phyloP scores from a whole-genome alignment of 805 yeast genomes.

The Wickerhamiella vanderwaltii region DNA sequence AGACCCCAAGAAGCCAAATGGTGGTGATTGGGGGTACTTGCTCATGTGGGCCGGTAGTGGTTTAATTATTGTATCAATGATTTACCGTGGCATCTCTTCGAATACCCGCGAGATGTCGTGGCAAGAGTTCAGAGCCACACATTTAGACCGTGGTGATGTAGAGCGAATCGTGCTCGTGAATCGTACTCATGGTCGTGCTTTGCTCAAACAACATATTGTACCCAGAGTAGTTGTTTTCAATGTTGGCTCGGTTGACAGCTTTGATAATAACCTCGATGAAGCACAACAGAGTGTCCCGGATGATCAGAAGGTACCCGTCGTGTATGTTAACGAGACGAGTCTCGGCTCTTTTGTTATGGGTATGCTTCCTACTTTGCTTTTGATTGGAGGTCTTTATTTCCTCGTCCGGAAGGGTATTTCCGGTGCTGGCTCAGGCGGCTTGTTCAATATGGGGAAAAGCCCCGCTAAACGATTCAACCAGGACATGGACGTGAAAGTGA shows the following conservation, averaged over 20 bases:
- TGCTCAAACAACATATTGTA: slow-evolving; percentile 35
- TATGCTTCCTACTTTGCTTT: slow-evolving; percentile 74
- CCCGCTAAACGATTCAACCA: slow-evolving; percentile 85
- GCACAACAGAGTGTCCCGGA: slow-evolving; percentile 54
- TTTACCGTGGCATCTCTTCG: slow-evolving; percentile 6
- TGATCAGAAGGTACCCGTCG: slow-evolving; percentile 64
- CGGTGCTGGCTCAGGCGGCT: slow-evolving; percentile 62
- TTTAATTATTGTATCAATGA: slow-evolving; percentile 7
- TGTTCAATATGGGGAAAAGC: slow-evolving; percentile 75
- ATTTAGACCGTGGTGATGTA: slow-evolving; percentile 68
- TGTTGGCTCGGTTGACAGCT: slow-evolving; percentile 80
- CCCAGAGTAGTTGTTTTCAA: slow-evolving; percentile 45
- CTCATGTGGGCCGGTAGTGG: slow-evolving; percentile 11
- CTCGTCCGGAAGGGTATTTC: slow-evolving; percentile 54
- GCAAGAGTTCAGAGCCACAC: slow-evolving; percentile 76
- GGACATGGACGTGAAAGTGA: slow-evolving; percentile 79
- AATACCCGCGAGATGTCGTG: slow-evolving; percentile 51
- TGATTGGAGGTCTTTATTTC: slow-evolving; percentile 82
- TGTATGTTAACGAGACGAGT: slow-evolving; percentile 62
- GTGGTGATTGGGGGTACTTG: slow-evolving; percentile 5
- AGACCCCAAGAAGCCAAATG: slow-evolving; percentile 12
- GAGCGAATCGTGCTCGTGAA: slow-evolving; percentile 63
- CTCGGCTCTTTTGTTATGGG: slow-evolving; percentile 51
- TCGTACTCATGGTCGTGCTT: slow-evolving; percentile 60
- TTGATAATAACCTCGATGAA: slow-evolving; percentile 64